Percentiles rank a stretch among this genome's conserved stretches.
Evolutionary conservation across 2,329 filamentous ascomycete genomes (phyloP).

Genomic region (Aspergillus fijiensis): DNA sequence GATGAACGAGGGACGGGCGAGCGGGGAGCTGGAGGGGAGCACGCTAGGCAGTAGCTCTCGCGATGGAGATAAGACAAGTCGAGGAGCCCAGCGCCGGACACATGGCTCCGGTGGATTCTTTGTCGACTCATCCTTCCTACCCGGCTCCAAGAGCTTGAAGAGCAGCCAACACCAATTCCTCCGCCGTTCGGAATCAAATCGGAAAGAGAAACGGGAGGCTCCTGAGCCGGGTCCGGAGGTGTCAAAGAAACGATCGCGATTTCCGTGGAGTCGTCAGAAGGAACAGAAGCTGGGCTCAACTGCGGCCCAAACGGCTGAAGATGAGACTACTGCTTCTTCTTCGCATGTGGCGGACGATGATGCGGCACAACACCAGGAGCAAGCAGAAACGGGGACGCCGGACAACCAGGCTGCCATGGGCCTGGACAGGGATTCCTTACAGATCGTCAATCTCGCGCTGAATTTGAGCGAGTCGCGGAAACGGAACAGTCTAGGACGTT

Average conservation of each 20-base stretch:
- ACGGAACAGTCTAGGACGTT: constrained; percentile 59
- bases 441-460: constrained; percentile 90
- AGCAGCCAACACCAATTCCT: constrained; percentile 25
- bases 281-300: constrained; percentile 24
- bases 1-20: constrained; percentile 31
- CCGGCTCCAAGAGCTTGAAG: constrained; percentile 28
- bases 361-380: constrained; percentile 15
- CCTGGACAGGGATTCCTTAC: constrained; percentile 73
- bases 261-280: constrained; percentile 36
- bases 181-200: constrained; percentile 29
- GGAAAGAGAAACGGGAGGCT: constrained; percentile 43
- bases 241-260: constrained; percentile 38
- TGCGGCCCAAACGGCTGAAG: constrained; percentile 5
- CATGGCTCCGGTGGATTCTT: constrained; percentile 46
- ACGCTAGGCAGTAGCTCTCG: constrained; percentile 39
- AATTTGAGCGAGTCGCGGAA: constrained; percentile 76
- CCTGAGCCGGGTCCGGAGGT: constrained; percentile 30
- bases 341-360: constrained; percentile 16
- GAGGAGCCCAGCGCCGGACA: constrained; percentile 25
- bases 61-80: constrained; percentile 30
- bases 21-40: constrained; percentile 38
- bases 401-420: constrained; percentile 29
- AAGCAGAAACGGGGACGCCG: constrained; percentile 8
- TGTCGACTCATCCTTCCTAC: constrained; percentile 43
- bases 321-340: constrained; percentile 14